Evolutionary conservation across 495 filamentous ascomycete genomes (phyloP).

Genomic region (Xylona heveae): DNA sequence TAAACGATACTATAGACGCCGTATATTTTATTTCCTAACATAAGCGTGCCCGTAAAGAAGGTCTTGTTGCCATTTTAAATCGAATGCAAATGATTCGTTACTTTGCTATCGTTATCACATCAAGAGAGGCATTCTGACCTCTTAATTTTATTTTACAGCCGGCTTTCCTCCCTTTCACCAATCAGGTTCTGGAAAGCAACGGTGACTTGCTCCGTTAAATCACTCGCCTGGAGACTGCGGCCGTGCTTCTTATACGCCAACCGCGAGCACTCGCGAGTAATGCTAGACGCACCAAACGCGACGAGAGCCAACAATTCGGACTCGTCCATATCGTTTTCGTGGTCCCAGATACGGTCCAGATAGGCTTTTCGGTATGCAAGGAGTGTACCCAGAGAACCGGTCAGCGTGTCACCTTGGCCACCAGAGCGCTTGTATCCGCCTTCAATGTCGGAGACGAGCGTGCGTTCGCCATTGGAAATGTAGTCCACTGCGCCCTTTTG

Average conservation of each 20-base stretch:
- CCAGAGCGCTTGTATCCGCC: conserved; percentile 82
- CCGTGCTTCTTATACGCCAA: conserved; percentile 75
- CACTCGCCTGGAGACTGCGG: conserved; percentile 78
- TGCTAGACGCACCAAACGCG: conserved; percentile 66
- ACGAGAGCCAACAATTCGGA: conserved; percentile 54
- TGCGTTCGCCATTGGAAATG: conserved; percentile 62
- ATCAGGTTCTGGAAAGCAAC: conserved; percentile 63
- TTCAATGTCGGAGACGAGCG: conserved; percentile 45
- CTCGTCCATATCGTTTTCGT: conserved; percentile 29
- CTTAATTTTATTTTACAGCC: too few relatives aligned
- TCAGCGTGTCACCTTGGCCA: conserved; percentile 90
- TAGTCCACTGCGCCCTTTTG: conserved; percentile 78
- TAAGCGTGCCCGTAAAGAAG: too few relatives aligned
- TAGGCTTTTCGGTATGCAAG: conserved; percentile 78
- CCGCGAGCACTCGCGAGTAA: conserved; percentile 83
- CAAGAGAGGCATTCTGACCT: too few relatives aligned
- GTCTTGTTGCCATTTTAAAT: too few relatives aligned
- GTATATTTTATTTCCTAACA: too few relatives aligned
- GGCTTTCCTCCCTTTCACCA: too few relatives aligned
- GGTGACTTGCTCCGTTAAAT: conserved; percentile 81
- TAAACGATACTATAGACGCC: too few relatives aligned
- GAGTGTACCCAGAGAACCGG: conserved; percentile 71
- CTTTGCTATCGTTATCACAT: too few relatives aligned
- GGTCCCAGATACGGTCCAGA: conserved; percentile 63
- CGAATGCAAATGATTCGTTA: too few relatives aligned